Base-by-base conservation (phyloP, 1,284 basidiomycete species). In the Earliella scabrosa region DNA sequence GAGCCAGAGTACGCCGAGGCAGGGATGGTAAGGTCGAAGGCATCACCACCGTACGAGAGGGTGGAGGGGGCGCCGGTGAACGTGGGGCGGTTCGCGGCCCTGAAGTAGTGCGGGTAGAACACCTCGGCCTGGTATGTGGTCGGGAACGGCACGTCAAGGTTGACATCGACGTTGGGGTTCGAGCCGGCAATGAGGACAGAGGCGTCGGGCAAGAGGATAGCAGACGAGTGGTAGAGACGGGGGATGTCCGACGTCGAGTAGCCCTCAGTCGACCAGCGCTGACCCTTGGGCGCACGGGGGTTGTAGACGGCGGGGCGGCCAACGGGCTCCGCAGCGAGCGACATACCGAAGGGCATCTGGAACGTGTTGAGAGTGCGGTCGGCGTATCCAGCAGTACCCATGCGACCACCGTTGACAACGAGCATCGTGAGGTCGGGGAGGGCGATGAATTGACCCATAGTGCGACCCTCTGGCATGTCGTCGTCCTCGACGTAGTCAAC, bases 141-240 rank as follows among this genome's bases (percentile, higher is more conserved):
- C 9, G 92, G 90, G 81, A 85, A 98, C 56, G 81, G 65, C 23
- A 89, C 82, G 27, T 77, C 75, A 10, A 77, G 56, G 64, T 91
- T 90, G 61, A 87, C 92, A 65, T 97, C 95, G 54, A 92, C 81
- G 71, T 97, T 97, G 36, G 95, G 95, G 75, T 97, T 98, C 23
- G 92, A 95, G 11, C 96, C 95, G 50, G 93, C 93, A 57, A 97
- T 82, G 57, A 97, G 74, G 45, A 98, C 87, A 2, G 91, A 92
- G 0, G 82, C 92, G 66, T 97, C 94, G 16, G 94, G 88, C 32
- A 98, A 86, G 34, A 98, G 83, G 18, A 97, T 79, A n/a, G 93
- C 93, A 8, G 86, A 86, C 3, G 92, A 95, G 73, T 97, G 94
- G 75, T 97, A 96, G 64, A 97, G 77, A 62, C 94, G 85, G 54